These are phyloP conservation scores for Colletotrichum abscissum DNA, from an alignment of 2,329 filamentous ascomycete genomes.

Conservation along the genomic window DNA sequence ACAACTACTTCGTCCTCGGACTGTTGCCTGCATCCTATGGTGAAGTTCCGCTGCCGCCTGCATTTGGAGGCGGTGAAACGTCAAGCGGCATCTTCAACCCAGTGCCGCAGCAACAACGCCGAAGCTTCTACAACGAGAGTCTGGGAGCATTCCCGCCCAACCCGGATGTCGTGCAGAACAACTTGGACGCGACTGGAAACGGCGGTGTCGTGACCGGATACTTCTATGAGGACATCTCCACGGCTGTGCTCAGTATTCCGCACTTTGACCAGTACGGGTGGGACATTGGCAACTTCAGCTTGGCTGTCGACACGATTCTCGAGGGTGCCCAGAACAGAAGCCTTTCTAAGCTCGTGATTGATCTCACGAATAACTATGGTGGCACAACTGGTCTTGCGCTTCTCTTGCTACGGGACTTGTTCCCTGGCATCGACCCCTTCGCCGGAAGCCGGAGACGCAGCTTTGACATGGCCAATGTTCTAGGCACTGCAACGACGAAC, in stretches of 20 bases:
- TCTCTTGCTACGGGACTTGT: conserved; percentile 12
- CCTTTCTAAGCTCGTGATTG: conserved; percentile 5
- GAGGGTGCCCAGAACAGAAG: not conserved
- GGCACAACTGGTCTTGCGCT: conserved; percentile 8
- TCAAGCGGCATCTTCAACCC: not conserved
- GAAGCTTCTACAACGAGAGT: conserved; percentile 1
- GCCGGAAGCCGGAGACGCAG: conserved; percentile 15
- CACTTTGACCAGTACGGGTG: conserved; percentile 19
- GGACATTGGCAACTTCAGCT: conserved; percentile 20
- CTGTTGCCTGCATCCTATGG: conserved; percentile 15
- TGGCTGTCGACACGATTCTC: not conserved
- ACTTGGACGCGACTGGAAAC: not conserved
- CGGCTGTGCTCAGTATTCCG: conserved; percentile 22
- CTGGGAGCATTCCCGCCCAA: conserved; percentile 1
- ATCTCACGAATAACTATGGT: conserved; percentile 26
- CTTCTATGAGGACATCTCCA: conserved; percentile 23
- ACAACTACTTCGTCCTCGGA: conserved; percentile 27
- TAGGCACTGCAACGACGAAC: conserved; percentile 7
- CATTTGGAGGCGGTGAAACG: not conserved
- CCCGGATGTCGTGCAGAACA: not conserved
- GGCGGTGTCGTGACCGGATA: conserved; percentile 24
- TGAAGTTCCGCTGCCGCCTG: not conserved
- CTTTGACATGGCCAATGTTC: conserved; percentile 16
- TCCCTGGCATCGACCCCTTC: conserved; percentile 15
- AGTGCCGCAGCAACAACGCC: not conserved